Evolutionary conservation across 2,329 filamentous ascomycete species (phyloP), one percentile per base, ranked within the genome.

Genomic region (Fusarium paranaense): DNA sequence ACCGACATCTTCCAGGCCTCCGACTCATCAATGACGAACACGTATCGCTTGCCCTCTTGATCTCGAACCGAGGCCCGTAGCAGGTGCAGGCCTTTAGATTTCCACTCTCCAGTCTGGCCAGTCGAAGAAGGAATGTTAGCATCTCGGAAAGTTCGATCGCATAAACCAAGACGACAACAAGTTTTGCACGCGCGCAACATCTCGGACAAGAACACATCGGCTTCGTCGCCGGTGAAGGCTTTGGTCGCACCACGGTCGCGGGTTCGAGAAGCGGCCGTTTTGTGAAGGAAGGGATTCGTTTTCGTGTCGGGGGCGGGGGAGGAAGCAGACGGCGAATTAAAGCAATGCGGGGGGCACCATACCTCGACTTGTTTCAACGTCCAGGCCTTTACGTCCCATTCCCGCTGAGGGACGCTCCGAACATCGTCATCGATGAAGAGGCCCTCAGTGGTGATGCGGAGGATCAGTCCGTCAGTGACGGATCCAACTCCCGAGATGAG

Each of bases 381-480:
- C 97, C 97, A 98, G 30, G 96, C 95, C 83, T 98, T 98, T 80
- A 98, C 91, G 82, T 99, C 97, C 97, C 97, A 99, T 85, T 99
- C 97, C 69, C 97, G 91, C 84, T 98, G 95, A n/a, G 94, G 92
- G 18, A 98, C 94, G 71, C 92, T 91, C 52, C 95, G 92, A 62
- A 98, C 90, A 82, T 98, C 97, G 82, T 99, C 97, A 81, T 99
- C 97, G 80, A 99, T 97, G 84, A 98, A 98, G 63, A 98, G 88
- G 20, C 97, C 97, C 82, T 98, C 96, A 2, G 95, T 97, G 13
- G 94, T 96, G 79, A 98, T 97, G 61, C 94, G 93, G 70, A 99
- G 88, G 70, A 98, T 94, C 54, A 99, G 87, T 1, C 97, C 97
- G 80, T 99, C 95, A 3, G 95, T 98, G 35, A 98, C 95, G 56